These are phyloP conservation scores for Neurospora sp. DNA, from an alignment of 495 filamentous ascomycete genomes.

Conservation along the genomic window DNA sequence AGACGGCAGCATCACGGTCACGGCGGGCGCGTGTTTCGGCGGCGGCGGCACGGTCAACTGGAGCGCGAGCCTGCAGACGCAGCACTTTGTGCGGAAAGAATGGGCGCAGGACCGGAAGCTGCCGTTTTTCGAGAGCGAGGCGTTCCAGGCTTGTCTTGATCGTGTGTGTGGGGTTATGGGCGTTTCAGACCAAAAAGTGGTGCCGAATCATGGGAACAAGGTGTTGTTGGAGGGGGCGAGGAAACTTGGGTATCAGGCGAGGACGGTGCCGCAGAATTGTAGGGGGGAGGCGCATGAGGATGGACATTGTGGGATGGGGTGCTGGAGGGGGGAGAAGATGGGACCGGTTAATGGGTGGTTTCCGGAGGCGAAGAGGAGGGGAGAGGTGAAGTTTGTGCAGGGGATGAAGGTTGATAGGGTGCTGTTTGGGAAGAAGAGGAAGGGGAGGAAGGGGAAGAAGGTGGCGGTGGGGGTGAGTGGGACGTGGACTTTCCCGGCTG, in stretches of 20 bases:
- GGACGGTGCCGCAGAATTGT: slow-evolving; percentile 70
- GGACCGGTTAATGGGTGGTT: slow-evolving; percentile 70
- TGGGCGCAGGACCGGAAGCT: slow-evolving; percentile 63
- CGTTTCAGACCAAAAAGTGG: slow-evolving; percentile 46
- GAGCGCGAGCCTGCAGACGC: slow-evolving; percentile 72
- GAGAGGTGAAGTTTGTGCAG: slow-evolving; percentile 64
- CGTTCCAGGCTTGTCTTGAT: slow-evolving; percentile 70
- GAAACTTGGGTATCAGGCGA: slow-evolving; percentile 63
- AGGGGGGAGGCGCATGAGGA: slow-evolving; percentile 61
- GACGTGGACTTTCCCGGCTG: slow-evolving; percentile 39
- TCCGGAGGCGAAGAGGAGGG: slow-evolving; percentile 63
- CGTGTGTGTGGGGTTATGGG: slow-evolving; percentile 56
- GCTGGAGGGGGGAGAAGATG: slow-evolving; percentile 61
- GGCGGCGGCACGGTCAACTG: slow-evolving; percentile 86
- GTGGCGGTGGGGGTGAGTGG: slow-evolving; percentile 60
- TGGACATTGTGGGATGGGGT: slow-evolving; percentile 73
- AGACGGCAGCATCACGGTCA: slow-evolving; percentile 50
- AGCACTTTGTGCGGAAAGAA: slow-evolving; percentile 72
- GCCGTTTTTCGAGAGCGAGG: slow-evolving; percentile 62
- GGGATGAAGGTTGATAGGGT: slow-evolving; percentile 61
- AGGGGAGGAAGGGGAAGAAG: slow-evolving; percentile 37
- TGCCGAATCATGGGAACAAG: slow-evolving; percentile 61
- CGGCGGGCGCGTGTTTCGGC: slow-evolving; percentile 70
- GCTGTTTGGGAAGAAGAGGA: slow-evolving; percentile 43
- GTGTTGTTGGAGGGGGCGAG: slow-evolving; percentile 64